Evolutionary conservation across 140 eudicot genomes (phyloP).

Genomic region (Flaveria floridana): DNA sequence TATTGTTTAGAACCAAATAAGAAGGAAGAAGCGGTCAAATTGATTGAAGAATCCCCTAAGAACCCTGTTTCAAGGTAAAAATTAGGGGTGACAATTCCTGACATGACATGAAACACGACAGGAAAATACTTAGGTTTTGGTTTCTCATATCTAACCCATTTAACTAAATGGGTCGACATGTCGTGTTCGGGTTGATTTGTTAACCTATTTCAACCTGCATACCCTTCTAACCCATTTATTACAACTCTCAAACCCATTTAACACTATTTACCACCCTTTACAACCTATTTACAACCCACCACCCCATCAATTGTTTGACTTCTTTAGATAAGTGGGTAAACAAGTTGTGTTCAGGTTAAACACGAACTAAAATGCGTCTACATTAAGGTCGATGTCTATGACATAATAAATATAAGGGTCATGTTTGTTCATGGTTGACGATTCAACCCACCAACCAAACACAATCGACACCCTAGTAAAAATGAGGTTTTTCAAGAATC

Average conservation of each 20-base stretch:
- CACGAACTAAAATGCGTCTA: too few relatives aligned
- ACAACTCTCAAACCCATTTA: not conserved
- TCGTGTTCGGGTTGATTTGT: not conserved
- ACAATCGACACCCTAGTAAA: not conserved
- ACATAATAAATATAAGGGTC: not conserved
- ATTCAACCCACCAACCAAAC: not conserved
- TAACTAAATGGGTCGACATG: not conserved
- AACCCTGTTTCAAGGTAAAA: slow-evolving; percentile 46
- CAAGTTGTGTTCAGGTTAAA: not conserved
- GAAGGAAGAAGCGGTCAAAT: slow-evolving; percentile 67
- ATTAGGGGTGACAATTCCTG: not conserved
- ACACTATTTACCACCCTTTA: too few relatives aligned
- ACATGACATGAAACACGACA: not conserved
- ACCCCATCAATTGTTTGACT: not conserved
- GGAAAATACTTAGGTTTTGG: not conserved
- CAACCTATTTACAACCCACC: not conserved
- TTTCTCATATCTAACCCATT: not conserved
- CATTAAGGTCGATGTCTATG: not conserved
- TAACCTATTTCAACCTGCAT: too few relatives aligned
- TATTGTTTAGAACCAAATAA: slow-evolving; percentile 71
- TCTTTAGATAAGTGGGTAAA: not conserved
- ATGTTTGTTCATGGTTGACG: not conserved
- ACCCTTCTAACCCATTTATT: not conserved
- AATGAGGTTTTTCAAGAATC: not conserved
- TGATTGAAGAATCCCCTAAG: slow-evolving; percentile 69